phyloP scores from a whole-genome alignment of 1,284 basidiomycete genomes.

The Naganishia liquefaciens region DNA sequence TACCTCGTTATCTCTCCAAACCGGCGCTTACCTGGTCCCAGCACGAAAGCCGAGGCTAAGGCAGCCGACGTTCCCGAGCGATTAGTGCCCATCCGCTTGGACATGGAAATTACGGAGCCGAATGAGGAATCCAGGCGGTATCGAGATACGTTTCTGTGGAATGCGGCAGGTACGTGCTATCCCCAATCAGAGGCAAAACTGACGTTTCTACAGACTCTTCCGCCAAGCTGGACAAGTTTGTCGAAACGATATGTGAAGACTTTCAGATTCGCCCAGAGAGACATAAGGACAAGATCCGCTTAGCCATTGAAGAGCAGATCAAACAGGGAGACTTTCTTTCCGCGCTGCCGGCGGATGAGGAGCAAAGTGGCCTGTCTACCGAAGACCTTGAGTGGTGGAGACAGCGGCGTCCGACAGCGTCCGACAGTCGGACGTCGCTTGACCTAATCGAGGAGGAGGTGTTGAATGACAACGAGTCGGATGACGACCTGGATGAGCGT shows the following conservation, averaged over 20 bases:
- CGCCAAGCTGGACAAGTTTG: conserved; percentile 85
- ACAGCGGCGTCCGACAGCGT: conserved; percentile 5
- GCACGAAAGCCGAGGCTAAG: conserved; percentile 47
- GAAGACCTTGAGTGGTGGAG: conserved; percentile 35
- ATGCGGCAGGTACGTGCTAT: conserved; percentile 71
- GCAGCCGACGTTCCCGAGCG: conserved; percentile 51
- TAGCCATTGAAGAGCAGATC: conserved; percentile 86
- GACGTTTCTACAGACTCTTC: conserved; percentile 65
- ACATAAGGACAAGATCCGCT: conserved; percentile 74
- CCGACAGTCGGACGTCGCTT: not conserved
- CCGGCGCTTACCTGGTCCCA: not conserved
- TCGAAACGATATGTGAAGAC: conserved; percentile 87
- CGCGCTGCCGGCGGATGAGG: conserved; percentile 8
- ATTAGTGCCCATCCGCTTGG: conserved; percentile 89
- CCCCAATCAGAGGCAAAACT: conserved; percentile 5
- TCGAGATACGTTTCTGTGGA: conserved; percentile 97
- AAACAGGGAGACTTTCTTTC: conserved; percentile 52
- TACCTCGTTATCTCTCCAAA: conserved; percentile 16
- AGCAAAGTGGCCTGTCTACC: conserved; percentile 11
- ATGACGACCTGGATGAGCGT: conserved; percentile 35
- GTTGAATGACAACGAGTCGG: conserved; percentile 41
- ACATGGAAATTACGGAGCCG: conserved; percentile 65
- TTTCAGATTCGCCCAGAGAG: conserved; percentile 69
- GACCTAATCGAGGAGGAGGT: conserved; percentile 43
- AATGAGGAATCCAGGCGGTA: conserved; percentile 77